Percentiles rank a stretch among this genome's conserved stretches.
phyloP scores from a whole-genome alignment of 306 rosid species.

The Begonia fuchsioides region DNA sequence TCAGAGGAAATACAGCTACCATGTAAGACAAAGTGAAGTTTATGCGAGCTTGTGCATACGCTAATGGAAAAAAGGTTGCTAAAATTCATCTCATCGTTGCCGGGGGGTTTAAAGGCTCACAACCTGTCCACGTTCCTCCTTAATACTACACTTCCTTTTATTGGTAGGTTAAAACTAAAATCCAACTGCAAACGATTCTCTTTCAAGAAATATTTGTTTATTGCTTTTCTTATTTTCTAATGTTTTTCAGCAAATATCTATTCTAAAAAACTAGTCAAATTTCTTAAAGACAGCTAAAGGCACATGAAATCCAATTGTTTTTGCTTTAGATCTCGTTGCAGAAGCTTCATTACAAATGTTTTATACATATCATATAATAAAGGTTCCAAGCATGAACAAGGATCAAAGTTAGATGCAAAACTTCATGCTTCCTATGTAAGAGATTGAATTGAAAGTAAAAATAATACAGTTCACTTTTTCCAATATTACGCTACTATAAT shows the following conservation, averaged over 20 bases:
- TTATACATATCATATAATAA: background rate
- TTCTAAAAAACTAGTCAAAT: slow-evolving; percentile 7
- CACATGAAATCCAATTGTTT: slow-evolving; percentile 48
- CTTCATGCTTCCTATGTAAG: background rate
- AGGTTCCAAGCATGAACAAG: background rate
- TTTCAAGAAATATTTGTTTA: slow-evolving; percentile 10
- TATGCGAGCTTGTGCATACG: background rate
- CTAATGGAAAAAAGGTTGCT: background rate
- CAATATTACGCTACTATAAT: too few species aligned
- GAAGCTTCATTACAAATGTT: slow-evolving; percentile 25
- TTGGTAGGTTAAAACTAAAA: slow-evolving; percentile 11
- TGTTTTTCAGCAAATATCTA: slow-evolving; percentile 2
- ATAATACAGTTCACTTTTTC: too few species aligned
- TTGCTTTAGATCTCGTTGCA: slow-evolving; percentile 30
- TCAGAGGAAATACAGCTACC: too few species aligned
- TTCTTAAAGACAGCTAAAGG: slow-evolving; percentile 8
- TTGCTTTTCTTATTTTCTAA: background rate
- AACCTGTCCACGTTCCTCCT: slow-evolving; percentile 8
- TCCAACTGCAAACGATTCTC: slow-evolving; percentile 7
- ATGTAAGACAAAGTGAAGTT: background rate
- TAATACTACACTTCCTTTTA: background rate
- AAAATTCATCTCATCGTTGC: background rate
- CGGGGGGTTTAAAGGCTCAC: background rate
- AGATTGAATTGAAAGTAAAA: too few species aligned
- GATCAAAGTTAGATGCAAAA: background rate